Base-by-base conservation (phyloP, 2,329 filamentous ascomycete genomes). In the Paecilomyces variotii region DNA sequence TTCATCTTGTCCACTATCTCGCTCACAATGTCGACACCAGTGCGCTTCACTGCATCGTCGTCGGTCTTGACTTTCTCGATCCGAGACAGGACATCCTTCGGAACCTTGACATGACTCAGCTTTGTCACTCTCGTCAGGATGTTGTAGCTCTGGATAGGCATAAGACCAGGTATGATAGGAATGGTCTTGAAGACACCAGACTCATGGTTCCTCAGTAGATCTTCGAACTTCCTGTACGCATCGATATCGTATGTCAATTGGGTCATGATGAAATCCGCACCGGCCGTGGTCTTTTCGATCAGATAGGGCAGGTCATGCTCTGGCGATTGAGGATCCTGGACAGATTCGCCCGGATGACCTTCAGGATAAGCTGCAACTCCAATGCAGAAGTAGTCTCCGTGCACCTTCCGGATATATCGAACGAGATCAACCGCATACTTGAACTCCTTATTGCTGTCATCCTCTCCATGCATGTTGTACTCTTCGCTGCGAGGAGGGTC, bases 241-340 rank as follows among this genome's bases (percentile, higher is more conserved):
- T 89, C 81, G 26, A 91, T 83, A 70, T 97, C 91, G 74, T 96
- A 99, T 75, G 97, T 97, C 7, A 99, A 82, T 74, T 99, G 94
- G 0, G 94, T 97, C 90, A 99, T 96, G 75, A 99, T 89, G 70
- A 99, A 99, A 76, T 97, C 92, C 55, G 92, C 94, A 0, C 94
- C 94, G 2, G 94, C 94, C 66, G 87, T 81, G 0, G 88, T 88
- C 81, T 99, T 99, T 65, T 96, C 91, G 10, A 96, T 84, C 57
- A 99, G 80, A 68, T 89, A 96, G 0, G 92, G 90, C 60, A 99
- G 76, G 75, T 99, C 94, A 56, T 79, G 77, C 57, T 74, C 71
- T 0, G 83, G 79, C 64, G 82, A 81, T 69, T 88, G 86, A 62
- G 89, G 83, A 68, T 95, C 90, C 1, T 93, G 93, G 73, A 95